A percentile compares a stretch with the other conserved stretches of the same genome.
Evolutionary conservation across 805 yeast species (phyloP).

Genomic region (Jamesozyma hellenica): DNA sequence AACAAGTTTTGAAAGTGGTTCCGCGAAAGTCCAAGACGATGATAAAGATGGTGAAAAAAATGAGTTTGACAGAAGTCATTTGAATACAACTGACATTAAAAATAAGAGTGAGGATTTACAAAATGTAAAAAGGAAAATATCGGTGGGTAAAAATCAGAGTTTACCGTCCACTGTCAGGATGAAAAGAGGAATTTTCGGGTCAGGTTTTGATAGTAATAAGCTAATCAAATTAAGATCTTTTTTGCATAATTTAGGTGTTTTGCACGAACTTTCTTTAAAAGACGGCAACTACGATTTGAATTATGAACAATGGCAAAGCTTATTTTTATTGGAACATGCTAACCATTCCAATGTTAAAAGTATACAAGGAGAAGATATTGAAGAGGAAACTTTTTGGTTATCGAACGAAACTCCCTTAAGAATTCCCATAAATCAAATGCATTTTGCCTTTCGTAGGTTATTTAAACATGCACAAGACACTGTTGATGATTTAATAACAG

Average conservation of each 20-base stretch:
- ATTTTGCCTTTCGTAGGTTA: slow-evolving; percentile 40
- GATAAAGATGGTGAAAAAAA: not conserved
- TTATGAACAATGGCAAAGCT: slow-evolving; percentile 20
- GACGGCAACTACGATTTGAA: slow-evolving; percentile 13
- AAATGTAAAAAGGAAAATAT: no score
- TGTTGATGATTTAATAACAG: slow-evolving; percentile 4
- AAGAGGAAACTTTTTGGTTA: slow-evolving; percentile 44
- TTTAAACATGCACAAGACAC: slow-evolving; percentile 19
- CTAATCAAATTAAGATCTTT: slow-evolving; percentile 9
- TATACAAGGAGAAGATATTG: not conserved
- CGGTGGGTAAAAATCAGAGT: no score
- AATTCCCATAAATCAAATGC: slow-evolving; percentile 59
- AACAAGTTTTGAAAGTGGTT: no score
- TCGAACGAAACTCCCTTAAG: slow-evolving; percentile 57
- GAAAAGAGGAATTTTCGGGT: not conserved
- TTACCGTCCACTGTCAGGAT: no score
- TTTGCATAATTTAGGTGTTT: slow-evolving; percentile 11
- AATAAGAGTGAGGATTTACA: no score
- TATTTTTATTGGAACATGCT: slow-evolving; percentile 5
- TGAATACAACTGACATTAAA: no score
- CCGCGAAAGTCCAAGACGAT: no score
- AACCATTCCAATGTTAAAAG: not conserved
- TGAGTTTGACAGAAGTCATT: not conserved
- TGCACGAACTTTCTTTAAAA: slow-evolving; percentile 14
- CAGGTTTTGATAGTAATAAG: not conserved